Conservation (phyloP, 2,329 filamentous ascomycete genomes). For the Ustulina deusta region DNA sequence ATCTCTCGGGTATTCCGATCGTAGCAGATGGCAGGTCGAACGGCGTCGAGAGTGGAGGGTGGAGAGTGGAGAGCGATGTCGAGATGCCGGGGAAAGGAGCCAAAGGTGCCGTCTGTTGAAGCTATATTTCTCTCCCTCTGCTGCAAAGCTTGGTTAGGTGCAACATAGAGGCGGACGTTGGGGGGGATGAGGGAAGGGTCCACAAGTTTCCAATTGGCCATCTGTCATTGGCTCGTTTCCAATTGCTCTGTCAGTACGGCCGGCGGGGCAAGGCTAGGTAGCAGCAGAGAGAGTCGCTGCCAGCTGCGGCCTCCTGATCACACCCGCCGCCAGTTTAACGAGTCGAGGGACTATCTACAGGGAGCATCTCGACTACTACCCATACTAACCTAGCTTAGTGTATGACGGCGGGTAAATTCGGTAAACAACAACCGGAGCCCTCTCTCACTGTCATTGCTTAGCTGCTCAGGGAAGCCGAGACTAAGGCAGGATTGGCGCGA, state of each 20-base stretch:
- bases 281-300: too few relatives aligned
- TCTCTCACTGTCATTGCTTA: not conserved
- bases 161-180: constrained; percentile 3
- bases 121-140: constrained; percentile 32
- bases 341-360: too few relatives aligned
- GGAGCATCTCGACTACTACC: not conserved
- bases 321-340: too few relatives aligned
- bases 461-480: constrained; percentile 6
- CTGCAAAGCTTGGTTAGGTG: constrained; percentile 22
- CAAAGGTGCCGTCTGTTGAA: constrained; percentile 27
- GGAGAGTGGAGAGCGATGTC: constrained; percentile 6
- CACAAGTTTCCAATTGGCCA: constrained; percentile 29
- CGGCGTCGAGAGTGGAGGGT: not conserved
- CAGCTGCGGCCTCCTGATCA: too few relatives aligned
- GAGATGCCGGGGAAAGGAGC: constrained; percentile 13
- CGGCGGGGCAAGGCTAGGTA: too few relatives aligned
- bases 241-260: not conserved
- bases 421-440: constrained; percentile 12
- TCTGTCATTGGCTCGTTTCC: constrained; percentile 21
- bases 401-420: constrained; percentile 41
- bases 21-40: not conserved
- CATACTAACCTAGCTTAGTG: not conserved
- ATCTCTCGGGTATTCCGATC: not conserved
- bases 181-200: constrained; percentile 18
- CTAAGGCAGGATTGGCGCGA: constrained; percentile 15